A percentile compares a stretch with the other conserved stretches of the same genome.
phyloP scores from a whole-genome alignment of 345 rosid genomes.

The Angophora floribunda region DNA sequence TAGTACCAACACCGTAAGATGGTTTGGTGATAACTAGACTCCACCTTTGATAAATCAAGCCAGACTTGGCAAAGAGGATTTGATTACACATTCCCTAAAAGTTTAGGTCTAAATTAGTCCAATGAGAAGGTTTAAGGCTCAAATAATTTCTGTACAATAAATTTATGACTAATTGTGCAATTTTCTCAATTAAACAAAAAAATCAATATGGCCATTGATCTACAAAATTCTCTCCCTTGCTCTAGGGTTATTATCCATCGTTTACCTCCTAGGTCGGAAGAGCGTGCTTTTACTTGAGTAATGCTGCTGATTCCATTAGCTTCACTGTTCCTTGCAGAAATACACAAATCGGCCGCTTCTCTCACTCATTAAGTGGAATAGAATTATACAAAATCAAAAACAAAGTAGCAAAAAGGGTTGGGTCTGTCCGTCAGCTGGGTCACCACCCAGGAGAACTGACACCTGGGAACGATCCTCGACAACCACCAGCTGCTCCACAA shows the following conservation, averaged over 20 bases:
- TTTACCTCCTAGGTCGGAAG: background rate
- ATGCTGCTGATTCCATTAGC: too few species aligned
- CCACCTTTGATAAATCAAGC: too few species aligned
- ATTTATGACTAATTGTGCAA: background rate
- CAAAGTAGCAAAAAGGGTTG: too few species aligned
- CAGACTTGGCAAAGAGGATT: too few species aligned
- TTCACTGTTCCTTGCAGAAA: too few species aligned
- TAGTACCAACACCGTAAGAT: too few species aligned
- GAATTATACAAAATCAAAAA: background rate
- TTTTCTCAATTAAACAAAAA: background rate
- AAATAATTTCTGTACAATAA: background rate
- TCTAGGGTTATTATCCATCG: too few species aligned
- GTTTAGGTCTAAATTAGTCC: background rate
- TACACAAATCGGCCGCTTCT: too few species aligned
- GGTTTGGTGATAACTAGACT: too few species aligned
- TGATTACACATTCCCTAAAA: background rate
- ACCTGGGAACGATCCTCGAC: background rate
- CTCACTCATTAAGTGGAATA: too few species aligned
- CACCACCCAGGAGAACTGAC: background rate
- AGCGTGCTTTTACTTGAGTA: background rate
- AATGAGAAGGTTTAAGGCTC: accelerated
- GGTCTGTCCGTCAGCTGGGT: slow-evolving; percentile 2
- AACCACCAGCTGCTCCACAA: background rate
- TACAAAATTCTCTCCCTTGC: background rate
- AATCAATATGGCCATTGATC: background rate